A percentile compares a stretch with the other conserved stretches of the same genome.
These are phyloP conservation scores for Mycena rebaudengoi DNA, from an alignment of 768 basidiomycete genomes.

Conservation along the genomic window DNA sequence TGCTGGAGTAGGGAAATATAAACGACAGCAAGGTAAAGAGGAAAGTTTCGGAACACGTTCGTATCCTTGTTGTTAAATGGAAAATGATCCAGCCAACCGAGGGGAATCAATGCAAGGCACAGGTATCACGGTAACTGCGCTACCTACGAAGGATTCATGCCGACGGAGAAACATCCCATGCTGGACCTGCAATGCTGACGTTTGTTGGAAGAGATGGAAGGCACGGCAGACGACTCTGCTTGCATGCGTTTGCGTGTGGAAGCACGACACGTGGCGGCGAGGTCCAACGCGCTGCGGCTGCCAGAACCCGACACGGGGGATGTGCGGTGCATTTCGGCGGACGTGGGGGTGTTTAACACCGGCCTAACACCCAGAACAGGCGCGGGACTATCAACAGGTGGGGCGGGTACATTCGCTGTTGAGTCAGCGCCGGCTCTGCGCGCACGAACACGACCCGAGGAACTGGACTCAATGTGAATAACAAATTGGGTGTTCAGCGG, in stretches of 20 bases:
- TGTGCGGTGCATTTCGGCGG: neutral
- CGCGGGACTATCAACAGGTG: neutral
- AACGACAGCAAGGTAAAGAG: too few species aligned
- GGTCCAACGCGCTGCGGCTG: neutral
- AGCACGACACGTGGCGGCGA: neutral
- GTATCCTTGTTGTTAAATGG: too few species aligned
- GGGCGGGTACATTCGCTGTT: neutral
- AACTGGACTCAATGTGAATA: neutral
- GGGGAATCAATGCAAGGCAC: too few species aligned
- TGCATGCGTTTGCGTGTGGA: neutral
- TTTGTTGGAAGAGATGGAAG: neutral
- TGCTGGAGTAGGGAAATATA: too few species aligned
- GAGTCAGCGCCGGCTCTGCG: neutral
- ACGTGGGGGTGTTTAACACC: neutral
- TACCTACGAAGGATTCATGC: too few species aligned
- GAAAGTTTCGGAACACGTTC: too few species aligned
- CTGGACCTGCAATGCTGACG: too few species aligned
- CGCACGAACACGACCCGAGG: conserved; percentile 5
- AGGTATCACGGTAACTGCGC: too few species aligned
- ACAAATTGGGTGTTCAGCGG: too few species aligned
- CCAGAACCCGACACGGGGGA: neutral
- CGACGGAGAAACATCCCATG: too few species aligned
- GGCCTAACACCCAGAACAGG: neutral
- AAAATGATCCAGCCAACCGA: too few species aligned
- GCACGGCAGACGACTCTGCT: neutral